phyloP scores from a whole-genome alignment of 805 yeast species.

The Tetrapisispora namnaoensis region DNA sequence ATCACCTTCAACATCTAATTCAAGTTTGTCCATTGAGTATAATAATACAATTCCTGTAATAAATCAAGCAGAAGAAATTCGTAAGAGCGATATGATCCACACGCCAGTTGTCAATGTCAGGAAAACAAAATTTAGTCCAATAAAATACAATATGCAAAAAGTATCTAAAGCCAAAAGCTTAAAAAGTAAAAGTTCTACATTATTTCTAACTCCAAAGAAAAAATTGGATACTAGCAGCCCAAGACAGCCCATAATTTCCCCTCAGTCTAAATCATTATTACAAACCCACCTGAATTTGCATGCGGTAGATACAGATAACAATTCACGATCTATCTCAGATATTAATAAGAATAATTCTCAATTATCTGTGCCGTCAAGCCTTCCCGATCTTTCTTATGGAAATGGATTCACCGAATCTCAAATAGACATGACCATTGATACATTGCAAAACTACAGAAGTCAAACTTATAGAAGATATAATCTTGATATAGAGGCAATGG shows the following conservation, averaged over 20 bases:
- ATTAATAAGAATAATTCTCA: neutral
- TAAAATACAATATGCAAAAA: conserved; percentile 1
- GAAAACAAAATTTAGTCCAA: neutral
- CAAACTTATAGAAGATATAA: neutral
- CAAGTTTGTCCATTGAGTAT: conserved; percentile 2
- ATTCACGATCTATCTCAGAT: neutral
- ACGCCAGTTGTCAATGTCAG: conserved; percentile 5
- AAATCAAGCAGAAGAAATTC: conserved; percentile 18
- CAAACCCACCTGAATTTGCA: neutral
- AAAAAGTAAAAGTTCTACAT: neutral
- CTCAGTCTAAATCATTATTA: neutral
- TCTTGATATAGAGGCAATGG: conserved; percentile 1
- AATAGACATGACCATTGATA: neutral
- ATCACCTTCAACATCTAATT: neutral
- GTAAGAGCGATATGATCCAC: conserved; percentile 11
- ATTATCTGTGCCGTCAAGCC: neutral
- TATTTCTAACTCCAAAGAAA: neutral
- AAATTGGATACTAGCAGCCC: neutral
- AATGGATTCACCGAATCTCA: conserved; percentile 1
- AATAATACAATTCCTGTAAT: conserved; percentile 15
- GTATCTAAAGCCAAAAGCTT: neutral
- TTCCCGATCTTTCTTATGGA: neutral
- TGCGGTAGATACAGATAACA: neutral
- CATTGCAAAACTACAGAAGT: neutral
- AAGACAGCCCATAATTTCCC: neutral